Evolutionary conservation across 352 stramenopile genomes (phyloP).

Genomic region (Phytophthora cactorum): DNA sequence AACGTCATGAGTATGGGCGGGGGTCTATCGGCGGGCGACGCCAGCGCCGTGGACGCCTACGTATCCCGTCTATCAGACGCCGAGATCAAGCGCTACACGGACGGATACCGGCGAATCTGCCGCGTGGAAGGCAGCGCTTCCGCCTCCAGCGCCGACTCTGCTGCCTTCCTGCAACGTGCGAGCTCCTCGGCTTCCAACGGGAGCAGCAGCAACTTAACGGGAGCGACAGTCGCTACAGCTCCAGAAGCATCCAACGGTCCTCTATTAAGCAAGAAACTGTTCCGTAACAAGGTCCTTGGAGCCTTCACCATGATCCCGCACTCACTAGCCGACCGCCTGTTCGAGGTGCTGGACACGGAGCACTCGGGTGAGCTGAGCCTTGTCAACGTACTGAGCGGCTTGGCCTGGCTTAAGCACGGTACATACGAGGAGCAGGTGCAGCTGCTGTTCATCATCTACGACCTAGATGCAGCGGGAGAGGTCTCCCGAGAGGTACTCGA

Average conservation of each 20-base stretch:
- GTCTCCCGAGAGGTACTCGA: conserved; percentile 76
- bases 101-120: conserved; percentile 78
- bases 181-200: conserved; percentile 28
- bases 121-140: conserved; percentile 41
- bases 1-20: conserved; percentile 74
- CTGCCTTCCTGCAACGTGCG: conserved; percentile 15
- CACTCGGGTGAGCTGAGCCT: conserved; percentile 68
- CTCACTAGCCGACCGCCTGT: conserved; percentile 83
- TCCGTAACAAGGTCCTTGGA: conserved; percentile 81
- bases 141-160: conserved; percentile 5
- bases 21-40: conserved; percentile 16
- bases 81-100: conserved; percentile 74
- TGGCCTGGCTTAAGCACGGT: conserved; percentile 80
- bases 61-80: conserved; percentile 58
- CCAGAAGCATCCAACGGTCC: conserved; percentile 11
- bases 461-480: conserved; percentile 66
- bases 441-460: conserved; percentile 87
- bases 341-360: conserved; percentile 84
- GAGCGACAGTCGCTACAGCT: conserved; percentile 1
- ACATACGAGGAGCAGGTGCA: conserved; percentile 77
- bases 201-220: conserved; percentile 27
- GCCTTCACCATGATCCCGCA: conserved; percentile 83
- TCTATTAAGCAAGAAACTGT: conserved; percentile 72
- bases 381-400: conserved; percentile 65
- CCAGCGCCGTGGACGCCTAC: conserved; percentile 43